These are phyloP conservation scores for Beauveria australis DNA, from an alignment of 2,329 filamentous ascomycete genomes.

Conservation along the genomic window DNA sequence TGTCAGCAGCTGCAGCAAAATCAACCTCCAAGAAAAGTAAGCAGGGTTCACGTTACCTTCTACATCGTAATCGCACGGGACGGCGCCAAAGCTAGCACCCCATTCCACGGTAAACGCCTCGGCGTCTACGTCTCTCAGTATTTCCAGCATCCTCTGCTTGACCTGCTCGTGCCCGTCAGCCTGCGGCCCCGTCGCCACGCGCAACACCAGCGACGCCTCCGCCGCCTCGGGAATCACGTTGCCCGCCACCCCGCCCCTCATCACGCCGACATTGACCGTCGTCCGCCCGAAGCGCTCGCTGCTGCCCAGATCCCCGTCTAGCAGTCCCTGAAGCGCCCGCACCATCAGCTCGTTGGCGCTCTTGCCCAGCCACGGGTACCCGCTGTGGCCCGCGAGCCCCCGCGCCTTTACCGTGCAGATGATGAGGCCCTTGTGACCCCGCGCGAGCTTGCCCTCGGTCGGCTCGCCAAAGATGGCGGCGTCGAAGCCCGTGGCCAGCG, in stretches of 20 bases:
- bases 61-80: too few relatives aligned
- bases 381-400: too few relatives aligned
- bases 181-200: constrained; percentile 36
- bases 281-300: constrained; percentile 71
- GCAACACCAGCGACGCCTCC: constrained; percentile 12
- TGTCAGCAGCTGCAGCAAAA: too few relatives aligned
- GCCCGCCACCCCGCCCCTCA: constrained; percentile 38
- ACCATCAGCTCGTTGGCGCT: constrained; percentile 70
- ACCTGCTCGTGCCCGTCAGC: constrained; percentile 35
- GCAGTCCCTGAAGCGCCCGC: constrained; percentile 52
- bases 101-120: too few relatives aligned
- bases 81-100: too few relatives aligned
- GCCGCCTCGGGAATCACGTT: too few relatives aligned
- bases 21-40: too few relatives aligned
- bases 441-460: constrained; percentile 69
- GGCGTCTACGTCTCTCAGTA: too few relatives aligned
- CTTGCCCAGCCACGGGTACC: constrained; percentile 44
- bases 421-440: constrained; percentile 75
- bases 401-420: constrained; percentile 32
- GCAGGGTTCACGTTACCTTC: too few relatives aligned
- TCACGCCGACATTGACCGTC: constrained; percentile 69
- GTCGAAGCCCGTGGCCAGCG: too few relatives aligned
- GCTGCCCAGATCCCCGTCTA: constrained; percentile 58
- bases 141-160: too few relatives aligned
- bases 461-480: constrained; percentile 77